These are phyloP conservation scores for Magnolia officinalis DNA, from an alignment of 164 flowering plant species.

Conservation along the genomic window DNA sequence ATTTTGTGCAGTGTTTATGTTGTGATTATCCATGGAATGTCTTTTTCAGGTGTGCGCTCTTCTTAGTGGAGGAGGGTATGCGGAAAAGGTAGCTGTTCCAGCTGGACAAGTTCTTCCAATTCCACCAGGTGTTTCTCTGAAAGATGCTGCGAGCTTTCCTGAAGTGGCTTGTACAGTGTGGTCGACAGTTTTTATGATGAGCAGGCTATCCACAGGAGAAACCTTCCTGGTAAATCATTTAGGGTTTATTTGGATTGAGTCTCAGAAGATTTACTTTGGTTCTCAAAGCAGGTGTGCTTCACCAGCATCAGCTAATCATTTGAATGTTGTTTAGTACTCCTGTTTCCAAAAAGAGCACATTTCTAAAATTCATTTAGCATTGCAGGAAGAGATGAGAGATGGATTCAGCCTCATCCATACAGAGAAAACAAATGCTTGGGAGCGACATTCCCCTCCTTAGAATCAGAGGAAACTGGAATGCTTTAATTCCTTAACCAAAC, in stretches of 20 bases:
- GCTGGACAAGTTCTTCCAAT: slow-evolving; percentile 84
- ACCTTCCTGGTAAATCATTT: slow-evolving; percentile 57
- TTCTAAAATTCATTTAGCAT: no score
- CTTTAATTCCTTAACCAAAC: no score
- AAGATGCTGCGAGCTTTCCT: slow-evolving; percentile 86
- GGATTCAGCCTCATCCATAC: no score
- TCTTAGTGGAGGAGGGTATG: slow-evolving; percentile 91
- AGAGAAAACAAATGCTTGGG: no score
- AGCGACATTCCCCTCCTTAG: no score
- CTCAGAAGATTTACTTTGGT: no score
- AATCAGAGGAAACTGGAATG: no score
- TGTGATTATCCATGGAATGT: not conserved
- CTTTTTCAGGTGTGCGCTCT: slow-evolving; percentile 87
- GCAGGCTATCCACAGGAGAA: slow-evolving; percentile 76
- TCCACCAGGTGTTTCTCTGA: slow-evolving; percentile 73
- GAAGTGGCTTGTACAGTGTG: slow-evolving; percentile 99
- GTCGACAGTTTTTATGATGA: slow-evolving; percentile 93
- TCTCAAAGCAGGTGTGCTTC: no score
- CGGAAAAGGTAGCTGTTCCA: slow-evolving; percentile 91
- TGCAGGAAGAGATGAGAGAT: no score
- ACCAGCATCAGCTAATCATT: no score
- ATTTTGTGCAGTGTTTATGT: not conserved
- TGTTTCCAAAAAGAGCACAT: no score
- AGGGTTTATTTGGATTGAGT: not conserved
- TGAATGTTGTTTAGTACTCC: no score